Conservation (phyloP, 176 grass and related monocot genomes). For the Eleusine indica region DNA sequence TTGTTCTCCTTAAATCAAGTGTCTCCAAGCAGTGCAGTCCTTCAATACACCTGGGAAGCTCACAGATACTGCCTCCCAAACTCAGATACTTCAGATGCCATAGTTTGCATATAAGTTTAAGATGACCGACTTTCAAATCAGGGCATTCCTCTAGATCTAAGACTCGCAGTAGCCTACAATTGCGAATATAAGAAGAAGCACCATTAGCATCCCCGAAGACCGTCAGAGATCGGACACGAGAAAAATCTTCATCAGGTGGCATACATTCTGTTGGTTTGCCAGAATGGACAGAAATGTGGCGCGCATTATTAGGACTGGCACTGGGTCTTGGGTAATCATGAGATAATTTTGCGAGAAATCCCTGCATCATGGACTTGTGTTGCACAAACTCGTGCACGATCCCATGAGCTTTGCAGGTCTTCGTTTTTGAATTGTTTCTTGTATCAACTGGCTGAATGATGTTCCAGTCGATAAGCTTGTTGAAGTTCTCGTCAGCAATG, state of each 20-base stretch:
- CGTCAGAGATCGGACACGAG: constrained; percentile 42
- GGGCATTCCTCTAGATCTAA: constrained; percentile 34
- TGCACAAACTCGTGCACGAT: constrained; percentile 41
- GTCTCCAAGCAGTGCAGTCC: constrained; percentile 36
- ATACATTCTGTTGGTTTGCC: not conserved
- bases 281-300: constrained; percentile 37
- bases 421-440: constrained; percentile 35
- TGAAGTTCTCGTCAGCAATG: constrained; percentile 29
- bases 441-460: constrained; percentile 22
- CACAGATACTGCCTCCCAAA: not conserved
- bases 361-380: constrained; percentile 28
- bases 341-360: not conserved
- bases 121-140: not conserved
- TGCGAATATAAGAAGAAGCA: constrained; percentile 15
- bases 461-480: not conserved
- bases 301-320: not conserved
- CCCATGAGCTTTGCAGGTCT: constrained; percentile 34
- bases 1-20: constrained; percentile 39
- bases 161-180: constrained; percentile 14
- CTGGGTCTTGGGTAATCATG: not conserved
- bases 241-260: constrained; percentile 16
- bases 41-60: constrained; percentile 25
- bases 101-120: constrained; percentile 31
- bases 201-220: constrained; percentile 14
- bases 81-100: constrained; percentile 38